Percentiles rank a stretch among this genome's conserved stretches.
phyloP scores from a whole-genome alignment of 1,139 yeast genomes.

The Taiozyma onychis region DNA sequence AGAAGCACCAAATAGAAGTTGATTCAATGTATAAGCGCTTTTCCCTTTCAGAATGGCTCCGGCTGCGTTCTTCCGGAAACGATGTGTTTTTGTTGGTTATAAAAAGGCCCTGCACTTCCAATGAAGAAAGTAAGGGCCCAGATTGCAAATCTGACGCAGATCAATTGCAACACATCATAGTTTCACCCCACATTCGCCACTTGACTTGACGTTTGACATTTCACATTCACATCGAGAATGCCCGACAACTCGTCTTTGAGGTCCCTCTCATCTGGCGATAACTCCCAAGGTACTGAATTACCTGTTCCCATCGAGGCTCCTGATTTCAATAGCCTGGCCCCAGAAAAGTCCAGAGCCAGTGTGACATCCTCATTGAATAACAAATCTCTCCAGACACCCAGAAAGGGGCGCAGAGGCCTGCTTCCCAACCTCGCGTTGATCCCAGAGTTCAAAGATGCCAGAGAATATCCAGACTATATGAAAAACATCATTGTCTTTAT shows the following conservation, averaged over 20 bases:
- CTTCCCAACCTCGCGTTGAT: constrained; percentile 47
- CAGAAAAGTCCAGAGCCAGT: constrained; percentile 20
- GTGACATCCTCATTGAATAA: constrained; percentile 6
- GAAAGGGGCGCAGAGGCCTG: constrained; percentile 40
- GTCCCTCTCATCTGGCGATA: neutral
- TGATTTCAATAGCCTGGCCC: neutral
- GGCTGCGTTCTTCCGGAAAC: neutral
- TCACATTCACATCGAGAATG: neutral
- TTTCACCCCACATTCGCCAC: no score
- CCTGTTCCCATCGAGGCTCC: neutral
- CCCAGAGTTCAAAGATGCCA: constrained; percentile 72
- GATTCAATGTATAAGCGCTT: neutral
- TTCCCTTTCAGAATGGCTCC: neutral
- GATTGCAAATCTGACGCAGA: no score
- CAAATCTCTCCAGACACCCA: constrained; percentile 6
- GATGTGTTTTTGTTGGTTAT: no score
- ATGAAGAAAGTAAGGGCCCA: no score
- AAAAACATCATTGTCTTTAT: constrained; percentile 55
- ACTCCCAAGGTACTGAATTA: neutral
- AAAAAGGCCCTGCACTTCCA: no score
- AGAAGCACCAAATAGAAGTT: neutral
- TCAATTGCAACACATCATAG: no score
- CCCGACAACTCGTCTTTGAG: neutral
- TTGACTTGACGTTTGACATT: no score
- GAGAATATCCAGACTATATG: constrained; percentile 46